phyloP scores from a whole-genome alignment of 2,329 filamentous ascomycete genomes.

The Botrytis pseudocinerea region DNA sequence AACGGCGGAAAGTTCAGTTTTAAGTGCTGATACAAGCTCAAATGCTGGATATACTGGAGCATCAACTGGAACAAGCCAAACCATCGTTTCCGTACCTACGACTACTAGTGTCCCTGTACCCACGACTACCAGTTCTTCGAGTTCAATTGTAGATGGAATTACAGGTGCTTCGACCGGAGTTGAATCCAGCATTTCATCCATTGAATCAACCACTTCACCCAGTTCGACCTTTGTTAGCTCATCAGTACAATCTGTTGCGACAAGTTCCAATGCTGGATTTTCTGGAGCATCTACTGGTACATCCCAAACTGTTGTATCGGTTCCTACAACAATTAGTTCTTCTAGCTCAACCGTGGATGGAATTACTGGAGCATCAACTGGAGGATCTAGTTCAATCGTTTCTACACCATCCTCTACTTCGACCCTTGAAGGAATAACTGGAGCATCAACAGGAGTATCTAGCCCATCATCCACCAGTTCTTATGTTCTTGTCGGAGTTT shows the following conservation, averaged over 20 bases:
- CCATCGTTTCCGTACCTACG: slow-evolving; percentile 22
- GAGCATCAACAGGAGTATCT: not conserved
- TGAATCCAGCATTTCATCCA: not conserved
- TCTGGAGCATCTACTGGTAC: slow-evolving; percentile 19
- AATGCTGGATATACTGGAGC: slow-evolving; percentile 14
- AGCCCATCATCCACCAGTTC: slow-evolving; percentile 9
- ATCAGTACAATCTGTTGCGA: not conserved
- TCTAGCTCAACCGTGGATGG: not conserved
- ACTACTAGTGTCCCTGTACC: not conserved
- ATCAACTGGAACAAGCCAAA: slow-evolving; percentile 24
- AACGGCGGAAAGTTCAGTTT: not conserved
- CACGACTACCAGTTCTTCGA: not conserved
- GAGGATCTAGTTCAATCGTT: not conserved
- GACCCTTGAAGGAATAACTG: too few relatives aligned
- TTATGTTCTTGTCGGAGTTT: slow-evolving; percentile 12
- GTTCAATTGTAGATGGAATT: not conserved
- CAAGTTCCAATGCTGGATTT: slow-evolving; percentile 3
- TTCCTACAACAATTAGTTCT: not conserved
- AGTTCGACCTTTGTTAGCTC: not conserved
- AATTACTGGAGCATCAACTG: not conserved
- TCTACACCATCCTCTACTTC: not conserved
- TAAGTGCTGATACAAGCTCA: not conserved
- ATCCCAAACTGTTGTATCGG: not conserved
- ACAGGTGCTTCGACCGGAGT: slow-evolving; percentile 4
- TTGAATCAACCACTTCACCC: not conserved